Conservation (phyloP, 208 protist genomes). For the Trypanosoma avium region DNA sequence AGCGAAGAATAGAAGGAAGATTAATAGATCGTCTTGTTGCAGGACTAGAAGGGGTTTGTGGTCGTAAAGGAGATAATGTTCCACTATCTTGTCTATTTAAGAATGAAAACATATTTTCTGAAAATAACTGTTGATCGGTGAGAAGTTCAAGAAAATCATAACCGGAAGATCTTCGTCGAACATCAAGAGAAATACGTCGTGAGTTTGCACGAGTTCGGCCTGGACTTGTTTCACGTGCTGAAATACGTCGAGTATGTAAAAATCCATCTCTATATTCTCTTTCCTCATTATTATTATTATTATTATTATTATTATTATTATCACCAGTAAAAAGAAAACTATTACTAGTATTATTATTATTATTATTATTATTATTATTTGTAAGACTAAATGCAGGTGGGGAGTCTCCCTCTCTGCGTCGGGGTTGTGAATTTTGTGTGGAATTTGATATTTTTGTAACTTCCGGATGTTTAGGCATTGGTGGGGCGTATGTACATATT, state of each 20-base stretch:
- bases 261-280: too few species aligned
- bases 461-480: slow-evolving; percentile 52
- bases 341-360: slow-evolving; percentile 5
- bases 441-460: neutral
- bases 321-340: too few species aligned
- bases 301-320: slow-evolving; percentile 17
- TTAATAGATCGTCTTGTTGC: too few species aligned
- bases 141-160: slow-evolving; percentile 27
- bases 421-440: neutral
- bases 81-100: slow-evolving; percentile 18
- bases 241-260: too few species aligned
- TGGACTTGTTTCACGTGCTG: too few species aligned
- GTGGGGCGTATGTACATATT: slow-evolving; percentile 71
- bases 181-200: neutral
- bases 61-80: neutral
- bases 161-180: slow-evolving; percentile 5
- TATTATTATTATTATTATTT: slow-evolving; percentile 3
- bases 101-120: slow-evolving; percentile 59
- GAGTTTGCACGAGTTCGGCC: neutral
- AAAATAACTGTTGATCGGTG: slow-evolving; percentile 55
- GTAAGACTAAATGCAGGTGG: too few species aligned
- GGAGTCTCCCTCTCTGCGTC: neutral
- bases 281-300: neutral
- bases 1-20: slow-evolving; percentile 8
- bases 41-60: too few species aligned